These are phyloP conservation scores for Clitoria ternatea DNA, from an alignment of 306 rosid species.

Conservation along the genomic window DNA sequence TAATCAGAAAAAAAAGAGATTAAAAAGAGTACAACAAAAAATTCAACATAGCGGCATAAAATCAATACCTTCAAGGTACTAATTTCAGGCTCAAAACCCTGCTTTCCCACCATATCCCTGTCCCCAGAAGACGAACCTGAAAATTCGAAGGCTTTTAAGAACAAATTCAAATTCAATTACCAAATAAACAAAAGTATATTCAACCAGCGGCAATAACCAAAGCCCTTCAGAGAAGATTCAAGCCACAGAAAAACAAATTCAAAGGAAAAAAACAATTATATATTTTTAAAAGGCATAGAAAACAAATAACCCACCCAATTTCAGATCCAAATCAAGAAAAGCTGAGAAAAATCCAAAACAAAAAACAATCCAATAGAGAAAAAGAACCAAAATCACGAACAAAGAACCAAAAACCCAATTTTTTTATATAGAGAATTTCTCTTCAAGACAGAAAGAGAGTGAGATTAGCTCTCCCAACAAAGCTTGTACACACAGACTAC, in stretches of 20 bases:
- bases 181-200: too few species aligned
- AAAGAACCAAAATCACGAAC: background rate
- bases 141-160: background rate
- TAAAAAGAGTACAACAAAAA: background rate
- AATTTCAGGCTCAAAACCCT: constrained; percentile 24
- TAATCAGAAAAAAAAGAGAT: background rate
- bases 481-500: too few species aligned
- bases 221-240: background rate
- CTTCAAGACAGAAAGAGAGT: too few species aligned
- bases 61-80: constrained; percentile 50
- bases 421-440: too few species aligned
- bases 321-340: background rate
- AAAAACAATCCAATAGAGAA: background rate
- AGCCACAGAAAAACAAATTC: background rate
- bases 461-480: too few species aligned
- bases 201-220: background rate
- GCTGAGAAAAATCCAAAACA: background rate
- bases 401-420: background rate
- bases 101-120: constrained; percentile 19
- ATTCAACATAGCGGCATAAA: background rate
- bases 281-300: background rate
- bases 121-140: constrained; percentile 40
- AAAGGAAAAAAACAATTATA: background rate
- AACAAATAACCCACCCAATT: background rate
- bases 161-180: background rate